phyloP scores from a whole-genome alignment of 306 rosid species.

The Lathyrus oleraceus region DNA sequence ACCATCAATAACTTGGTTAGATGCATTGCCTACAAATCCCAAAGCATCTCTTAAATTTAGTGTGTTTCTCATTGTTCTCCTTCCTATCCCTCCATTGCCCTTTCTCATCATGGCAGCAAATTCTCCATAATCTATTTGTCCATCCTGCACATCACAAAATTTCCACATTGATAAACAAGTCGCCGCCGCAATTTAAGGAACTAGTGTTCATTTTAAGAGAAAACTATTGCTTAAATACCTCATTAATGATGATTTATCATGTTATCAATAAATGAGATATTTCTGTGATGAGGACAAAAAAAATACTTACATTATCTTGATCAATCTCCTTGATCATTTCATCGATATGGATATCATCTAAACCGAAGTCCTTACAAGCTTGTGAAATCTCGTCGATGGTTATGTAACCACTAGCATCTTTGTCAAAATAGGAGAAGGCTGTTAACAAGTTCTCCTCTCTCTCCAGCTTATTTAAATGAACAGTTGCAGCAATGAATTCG shows the following conservation, averaged over 20 bases:
- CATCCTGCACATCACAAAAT: constrained; percentile 52
- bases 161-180: constrained; percentile 25
- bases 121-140: constrained; percentile 66
- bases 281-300: not conserved
- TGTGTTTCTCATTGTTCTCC: constrained; percentile 62
- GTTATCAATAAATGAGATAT: not conserved
- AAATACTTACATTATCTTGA: constrained; percentile 54
- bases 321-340: constrained; percentile 64
- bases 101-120: constrained; percentile 66
- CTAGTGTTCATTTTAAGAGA: constrained; percentile 3
- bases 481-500: constrained; percentile 67
- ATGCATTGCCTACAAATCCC: constrained; percentile 42
- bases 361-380: constrained; percentile 64
- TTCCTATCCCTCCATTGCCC: constrained; percentile 67
- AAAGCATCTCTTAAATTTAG: constrained; percentile 51
- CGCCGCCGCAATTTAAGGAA: not conserved
- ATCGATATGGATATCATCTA: constrained; percentile 55
- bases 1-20: constrained; percentile 47
- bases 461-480: constrained; percentile 63
- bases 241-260: not conserved
- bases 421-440: constrained; percentile 63
- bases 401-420: constrained; percentile 67
- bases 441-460: constrained; percentile 59
- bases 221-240: not conserved
- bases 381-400: constrained; percentile 64